phyloP scores from a whole-genome alignment of 208 protist species.

The Leishmania mexicana region DNA sequence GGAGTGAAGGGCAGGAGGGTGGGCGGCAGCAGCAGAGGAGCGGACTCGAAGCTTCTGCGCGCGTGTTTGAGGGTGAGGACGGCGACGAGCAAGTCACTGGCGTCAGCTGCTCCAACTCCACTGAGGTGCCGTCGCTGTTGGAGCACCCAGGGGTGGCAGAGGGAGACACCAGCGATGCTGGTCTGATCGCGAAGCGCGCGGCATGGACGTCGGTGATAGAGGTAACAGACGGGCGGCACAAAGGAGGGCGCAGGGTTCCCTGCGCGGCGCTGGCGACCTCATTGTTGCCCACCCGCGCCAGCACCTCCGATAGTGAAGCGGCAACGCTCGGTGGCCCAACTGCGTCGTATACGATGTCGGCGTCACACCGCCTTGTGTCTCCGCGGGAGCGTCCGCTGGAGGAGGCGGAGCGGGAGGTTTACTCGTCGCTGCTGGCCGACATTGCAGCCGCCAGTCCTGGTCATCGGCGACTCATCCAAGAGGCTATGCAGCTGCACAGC shows the following conservation, averaged over 20 bases:
- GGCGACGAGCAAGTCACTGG: not conserved
- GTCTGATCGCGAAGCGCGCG: not conserved
- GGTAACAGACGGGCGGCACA: not conserved
- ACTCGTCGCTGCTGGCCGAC: constrained; percentile 25
- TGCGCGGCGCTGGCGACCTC: not conserved
- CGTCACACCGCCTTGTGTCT: not conserved
- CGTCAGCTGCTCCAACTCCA: not conserved
- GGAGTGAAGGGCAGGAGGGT: not conserved
- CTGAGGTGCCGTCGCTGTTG: not conserved
- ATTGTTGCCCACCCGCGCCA: not conserved
- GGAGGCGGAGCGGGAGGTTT: constrained; percentile 4
- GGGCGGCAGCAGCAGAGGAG: not conserved
- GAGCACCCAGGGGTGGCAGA: not conserved
- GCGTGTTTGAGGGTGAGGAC: not conserved
- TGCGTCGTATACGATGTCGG: not conserved
- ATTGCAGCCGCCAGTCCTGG: constrained; percentile 23
- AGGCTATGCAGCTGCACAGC: constrained; percentile 28
- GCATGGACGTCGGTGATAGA: not conserved
- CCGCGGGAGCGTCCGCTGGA: not conserved
- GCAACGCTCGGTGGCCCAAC: not conserved
- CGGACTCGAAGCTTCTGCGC: not conserved
- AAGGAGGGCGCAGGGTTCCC: not conserved
- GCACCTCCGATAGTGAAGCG: not conserved
- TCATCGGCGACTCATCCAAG: constrained; percentile 22
- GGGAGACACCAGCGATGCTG: not conserved